Conservation (phyloP, 805 yeast genomes). For the Ogataea wickerhamii region DNA sequence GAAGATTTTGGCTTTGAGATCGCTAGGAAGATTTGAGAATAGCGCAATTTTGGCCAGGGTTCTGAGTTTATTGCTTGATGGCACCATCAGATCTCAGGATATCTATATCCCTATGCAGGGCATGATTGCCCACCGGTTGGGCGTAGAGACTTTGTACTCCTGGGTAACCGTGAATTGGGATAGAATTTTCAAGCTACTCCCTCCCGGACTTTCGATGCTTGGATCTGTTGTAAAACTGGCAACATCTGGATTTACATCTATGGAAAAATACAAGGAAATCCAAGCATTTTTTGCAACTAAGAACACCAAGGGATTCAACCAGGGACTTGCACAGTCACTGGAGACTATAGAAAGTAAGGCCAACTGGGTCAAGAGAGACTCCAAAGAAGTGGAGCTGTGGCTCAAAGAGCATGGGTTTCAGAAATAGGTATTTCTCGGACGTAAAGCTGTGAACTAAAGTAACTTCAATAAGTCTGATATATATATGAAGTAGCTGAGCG, state of each 20-base stretch:
- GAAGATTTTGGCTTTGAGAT: constrained; percentile 49
- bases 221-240: constrained; percentile 66
- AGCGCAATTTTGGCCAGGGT: constrained; percentile 36
- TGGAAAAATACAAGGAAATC: constrained; percentile 40
- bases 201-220: constrained; percentile 79
- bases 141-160: constrained; percentile 65
- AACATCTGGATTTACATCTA: constrained; percentile 41
- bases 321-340: constrained; percentile 53
- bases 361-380: constrained; percentile 55
- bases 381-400: constrained; percentile 44
- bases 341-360: constrained; percentile 53
- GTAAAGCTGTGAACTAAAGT: too few species aligned
- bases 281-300: constrained; percentile 45
- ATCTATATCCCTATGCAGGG: constrained; percentile 69
- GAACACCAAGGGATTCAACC: constrained; percentile 55
- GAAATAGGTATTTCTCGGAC: background rate
- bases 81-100: constrained; percentile 60
- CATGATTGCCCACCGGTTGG: constrained; percentile 56
- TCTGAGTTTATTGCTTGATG: constrained; percentile 45
- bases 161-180: constrained; percentile 78
- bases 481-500: too few species aligned
- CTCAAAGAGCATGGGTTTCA: constrained; percentile 28
- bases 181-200: constrained; percentile 57
- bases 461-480: too few species aligned
- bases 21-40: constrained; percentile 49